Evolutionary conservation across 805 yeast genomes (phyloP), one percentile per base, ranked within the genome.

Genomic region (Metschnikowia lochheadii): DNA sequence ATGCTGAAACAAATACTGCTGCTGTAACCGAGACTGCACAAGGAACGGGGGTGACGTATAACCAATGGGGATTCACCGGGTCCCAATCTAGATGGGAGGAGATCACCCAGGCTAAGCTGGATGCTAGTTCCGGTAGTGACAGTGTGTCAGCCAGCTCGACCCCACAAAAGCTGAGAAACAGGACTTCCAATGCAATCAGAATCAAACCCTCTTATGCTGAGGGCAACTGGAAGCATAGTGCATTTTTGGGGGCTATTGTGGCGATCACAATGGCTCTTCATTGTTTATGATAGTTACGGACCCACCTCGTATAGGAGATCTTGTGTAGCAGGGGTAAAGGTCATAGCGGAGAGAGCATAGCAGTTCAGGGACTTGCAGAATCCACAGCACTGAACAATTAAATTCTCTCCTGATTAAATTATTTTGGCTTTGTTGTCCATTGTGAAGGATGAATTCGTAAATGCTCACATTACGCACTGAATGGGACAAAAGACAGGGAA

Each of bases 51-150:
- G 66, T 50, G 26, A 56, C 69, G 6, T 72, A 62, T 59, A 73
- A 73, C 59, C 70, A 70, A 52, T 72, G 68, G 66, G 78, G 78
- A 1, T 73, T 72, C 55, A 68, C 73, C 4, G 78, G 78, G 1
- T 55, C 66, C 1, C 73, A 73, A 54, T 64, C 70, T 0, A 52
- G 51, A 3, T 73, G 78, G 78, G 55, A 51, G 18, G 64, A 60
- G 2, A 40, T 60, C 14, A 53, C 57, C 8, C 33, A 51, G 18
- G 32, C 11, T n/a, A 26, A 11, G 3, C 31, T 53, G 18, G 29
- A 14, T n/a, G 43, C 40, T 8, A 33, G 39, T 4, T n/a, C 38
- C 20, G 5, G 13, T 20, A 43, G 38, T n/a, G 14, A 33, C 7
- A 32, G 37, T 29, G 31, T 34, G 33, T 53, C 64, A 3, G 42